Percentiles rank a stretch among this genome's conserved stretches.
Conservation (phyloP, 306 rosid species). For the Acacia crassicarpa region DNA sequence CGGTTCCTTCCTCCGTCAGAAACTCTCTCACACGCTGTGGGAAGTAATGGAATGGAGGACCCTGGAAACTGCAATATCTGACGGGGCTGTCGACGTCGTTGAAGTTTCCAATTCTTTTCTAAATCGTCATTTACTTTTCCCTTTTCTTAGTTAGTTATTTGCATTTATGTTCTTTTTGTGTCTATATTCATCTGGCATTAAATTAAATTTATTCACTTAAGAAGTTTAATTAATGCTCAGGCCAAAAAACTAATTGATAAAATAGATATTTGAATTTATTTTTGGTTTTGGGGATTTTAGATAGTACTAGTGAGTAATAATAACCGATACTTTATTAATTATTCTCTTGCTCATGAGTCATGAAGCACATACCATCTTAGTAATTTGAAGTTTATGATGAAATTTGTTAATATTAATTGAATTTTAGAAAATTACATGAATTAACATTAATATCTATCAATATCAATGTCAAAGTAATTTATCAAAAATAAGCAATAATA, state of each 20-base stretch:
- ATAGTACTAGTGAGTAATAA: not conserved
- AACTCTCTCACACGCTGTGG: slow-evolving; percentile 21
- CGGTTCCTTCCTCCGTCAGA: slow-evolving; percentile 19
- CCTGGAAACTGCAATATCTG: slow-evolving; percentile 26
- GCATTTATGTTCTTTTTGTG: not conserved
- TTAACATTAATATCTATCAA: not conserved
- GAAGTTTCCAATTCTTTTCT: slow-evolving; percentile 16
- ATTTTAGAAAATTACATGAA: not conserved
- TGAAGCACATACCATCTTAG: not conserved
- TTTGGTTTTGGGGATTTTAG: not conserved
- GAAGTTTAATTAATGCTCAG: not conserved
- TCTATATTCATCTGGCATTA: not conserved
- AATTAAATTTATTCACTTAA: not conserved
- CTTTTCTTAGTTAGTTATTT: not conserved
- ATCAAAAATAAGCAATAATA: not conserved
- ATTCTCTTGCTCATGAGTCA: not conserved
- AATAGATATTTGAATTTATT: not conserved
- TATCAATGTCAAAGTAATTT: not conserved
- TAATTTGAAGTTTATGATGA: not conserved
- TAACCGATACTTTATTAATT: too few species aligned
- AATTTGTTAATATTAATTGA: not conserved
- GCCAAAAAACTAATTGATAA: not conserved
- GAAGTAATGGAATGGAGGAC: slow-evolving; percentile 31
- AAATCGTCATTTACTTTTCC: not conserved
- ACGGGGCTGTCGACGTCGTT: slow-evolving; percentile 43